Conservation (phyloP, 371 early-diverging fungal genomes). For the Mucor piriformis region DNA sequence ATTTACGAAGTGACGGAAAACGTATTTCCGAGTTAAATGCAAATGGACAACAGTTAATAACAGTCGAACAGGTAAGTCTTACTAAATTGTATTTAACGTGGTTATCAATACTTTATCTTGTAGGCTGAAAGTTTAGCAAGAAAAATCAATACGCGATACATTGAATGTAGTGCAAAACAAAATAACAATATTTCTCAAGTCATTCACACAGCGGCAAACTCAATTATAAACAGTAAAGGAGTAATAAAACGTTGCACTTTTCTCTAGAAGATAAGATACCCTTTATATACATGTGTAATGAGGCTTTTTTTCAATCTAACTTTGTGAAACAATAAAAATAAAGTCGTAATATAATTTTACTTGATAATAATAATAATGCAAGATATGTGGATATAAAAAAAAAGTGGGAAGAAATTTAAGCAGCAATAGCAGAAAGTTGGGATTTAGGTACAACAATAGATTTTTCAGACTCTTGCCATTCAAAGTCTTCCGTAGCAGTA, state of each 20-base stretch:
- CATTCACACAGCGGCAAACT: constrained; percentile 18
- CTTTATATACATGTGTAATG: neutral
- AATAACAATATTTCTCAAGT: constrained; percentile 19
- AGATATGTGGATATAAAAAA: neutral
- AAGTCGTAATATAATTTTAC: no score
- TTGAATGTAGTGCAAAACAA: constrained; percentile 30
- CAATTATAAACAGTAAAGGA: constrained; percentile 14
- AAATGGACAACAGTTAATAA: constrained; percentile 23
- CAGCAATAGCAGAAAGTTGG: constrained; percentile 21
- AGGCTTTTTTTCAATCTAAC: neutral
- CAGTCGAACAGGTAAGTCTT: constrained; percentile 16
- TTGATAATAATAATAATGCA: neutral
- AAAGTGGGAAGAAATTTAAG: constrained; percentile 2
- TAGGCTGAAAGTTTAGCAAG: constrained; percentile 24
- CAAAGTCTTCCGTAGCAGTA: constrained; percentile 46
- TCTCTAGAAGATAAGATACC: constrained; percentile 7
- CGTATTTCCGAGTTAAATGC: constrained; percentile 16
- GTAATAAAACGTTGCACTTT: constrained; percentile 14
- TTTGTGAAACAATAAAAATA: neutral
- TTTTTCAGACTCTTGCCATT: constrained; percentile 28
- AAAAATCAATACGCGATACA: constrained; percentile 23
- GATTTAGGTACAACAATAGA: neutral
- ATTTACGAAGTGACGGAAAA: constrained; percentile 12
- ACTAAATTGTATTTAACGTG: neutral
- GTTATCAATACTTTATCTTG: neutral